Evolutionary conservation across 2,329 filamentous ascomycete species (phyloP).

Genomic region (Trichoderma semiorbis): DNA sequence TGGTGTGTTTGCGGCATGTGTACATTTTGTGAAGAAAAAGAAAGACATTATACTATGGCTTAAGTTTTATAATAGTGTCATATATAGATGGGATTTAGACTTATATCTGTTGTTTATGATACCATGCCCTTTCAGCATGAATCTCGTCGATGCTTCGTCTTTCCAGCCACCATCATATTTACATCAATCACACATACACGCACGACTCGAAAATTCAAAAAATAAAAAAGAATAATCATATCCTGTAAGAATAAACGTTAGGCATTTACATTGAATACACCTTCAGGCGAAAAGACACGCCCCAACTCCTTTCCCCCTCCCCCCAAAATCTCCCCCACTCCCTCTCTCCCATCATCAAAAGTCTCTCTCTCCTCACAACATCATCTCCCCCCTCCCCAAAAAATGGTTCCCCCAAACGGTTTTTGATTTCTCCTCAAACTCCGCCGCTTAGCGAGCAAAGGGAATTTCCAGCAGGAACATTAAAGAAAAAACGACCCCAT

Average conservation of each 20-base stretch:
- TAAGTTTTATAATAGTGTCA: not conserved
- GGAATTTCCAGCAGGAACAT: not conserved
- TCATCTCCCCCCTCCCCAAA: not conserved
- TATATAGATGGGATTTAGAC: not conserved
- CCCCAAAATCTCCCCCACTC: too few relatives aligned
- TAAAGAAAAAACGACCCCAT: not conserved
- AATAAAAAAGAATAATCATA: not conserved
- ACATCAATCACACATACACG: not conserved
- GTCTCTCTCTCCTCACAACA: not conserved
- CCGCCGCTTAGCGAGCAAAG: not conserved
- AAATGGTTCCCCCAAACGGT: not conserved
- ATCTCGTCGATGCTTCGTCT: not conserved
- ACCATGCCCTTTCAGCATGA: not conserved
- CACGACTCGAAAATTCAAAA: not conserved
- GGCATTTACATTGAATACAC: constrained; percentile 20
- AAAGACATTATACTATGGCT: not conserved
- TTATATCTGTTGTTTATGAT: not conserved
- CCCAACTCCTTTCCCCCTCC: not conserved
- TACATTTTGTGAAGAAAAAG: not conserved
- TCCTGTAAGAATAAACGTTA: constrained; percentile 15
- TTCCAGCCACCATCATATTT: not conserved
- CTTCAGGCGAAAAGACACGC: not conserved
- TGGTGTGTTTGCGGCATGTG: not conserved
- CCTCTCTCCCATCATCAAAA: not conserved
- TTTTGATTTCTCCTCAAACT: constrained; percentile 2